Conservation (phyloP, 768 basidiomycete species). For the Vararia minispora region DNA sequence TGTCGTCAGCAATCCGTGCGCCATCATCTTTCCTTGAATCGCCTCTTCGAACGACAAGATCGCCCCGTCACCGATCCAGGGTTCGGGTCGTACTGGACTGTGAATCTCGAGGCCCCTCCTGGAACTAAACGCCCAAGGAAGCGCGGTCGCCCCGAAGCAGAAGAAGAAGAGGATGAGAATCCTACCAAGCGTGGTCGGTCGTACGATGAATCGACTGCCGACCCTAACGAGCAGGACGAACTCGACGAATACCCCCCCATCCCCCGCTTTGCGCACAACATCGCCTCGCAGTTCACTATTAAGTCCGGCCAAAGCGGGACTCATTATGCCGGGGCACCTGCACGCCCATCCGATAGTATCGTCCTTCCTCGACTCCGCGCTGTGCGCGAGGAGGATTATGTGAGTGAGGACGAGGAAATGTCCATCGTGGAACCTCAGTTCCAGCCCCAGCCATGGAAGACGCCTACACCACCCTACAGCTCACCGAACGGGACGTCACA, state of each 20-base stretch:
- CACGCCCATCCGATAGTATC: too few relatives aligned
- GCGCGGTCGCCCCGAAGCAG: slow-evolving; percentile 53
- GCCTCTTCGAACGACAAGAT: slow-evolving; percentile 72
- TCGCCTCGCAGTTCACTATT: too few relatives aligned
- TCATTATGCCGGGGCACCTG: too few relatives aligned
- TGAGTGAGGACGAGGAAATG: slow-evolving; percentile 53
- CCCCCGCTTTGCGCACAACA: not conserved
- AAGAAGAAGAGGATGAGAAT: slow-evolving; percentile 12
- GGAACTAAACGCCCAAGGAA: slow-evolving; percentile 81
- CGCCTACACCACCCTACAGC: slow-evolving; percentile 8
- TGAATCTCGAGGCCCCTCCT: slow-evolving; percentile 76
- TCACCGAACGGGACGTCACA: slow-evolving; percentile 2
- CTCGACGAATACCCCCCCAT: slow-evolving; percentile 1
- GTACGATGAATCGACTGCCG: slow-evolving; percentile 7
- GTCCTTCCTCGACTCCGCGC: slow-evolving; percentile 12
- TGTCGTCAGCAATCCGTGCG: slow-evolving; percentile 68
- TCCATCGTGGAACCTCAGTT: slow-evolving; percentile 18
- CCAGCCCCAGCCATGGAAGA: not conserved
- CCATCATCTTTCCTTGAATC: slow-evolving; percentile 74
- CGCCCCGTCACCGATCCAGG: slow-evolving; percentile 79
- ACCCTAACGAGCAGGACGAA: slow-evolving; percentile 3
- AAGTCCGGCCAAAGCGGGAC: too few relatives aligned
- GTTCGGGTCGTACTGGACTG: slow-evolving; percentile 85
- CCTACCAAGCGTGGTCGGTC: slow-evolving; percentile 15
- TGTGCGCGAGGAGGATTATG: slow-evolving; percentile 33